Percentiles rank a stretch among this genome's conserved stretches.
Evolutionary conservation across 1,284 basidiomycete species (phyloP).

Genomic region (Irpex rosettiformis): DNA sequence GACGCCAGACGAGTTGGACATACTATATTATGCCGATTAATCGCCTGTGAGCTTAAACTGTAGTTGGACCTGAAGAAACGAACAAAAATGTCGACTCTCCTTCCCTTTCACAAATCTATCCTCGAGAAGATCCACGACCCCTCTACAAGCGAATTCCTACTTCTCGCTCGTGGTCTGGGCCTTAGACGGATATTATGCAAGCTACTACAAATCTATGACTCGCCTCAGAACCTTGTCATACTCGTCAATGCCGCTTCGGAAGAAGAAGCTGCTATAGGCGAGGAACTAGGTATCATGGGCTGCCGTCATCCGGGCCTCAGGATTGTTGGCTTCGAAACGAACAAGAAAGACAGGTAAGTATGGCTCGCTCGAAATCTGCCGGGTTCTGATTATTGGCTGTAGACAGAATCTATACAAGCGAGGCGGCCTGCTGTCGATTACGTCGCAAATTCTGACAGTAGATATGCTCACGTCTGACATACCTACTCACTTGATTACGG

Average conservation of each 20-base stretch:
- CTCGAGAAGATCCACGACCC: slow-evolving; percentile 73
- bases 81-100: slow-evolving; percentile 35
- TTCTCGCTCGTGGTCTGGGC: slow-evolving; percentile 87
- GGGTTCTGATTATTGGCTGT: slow-evolving; percentile 4
- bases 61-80: too few species aligned
- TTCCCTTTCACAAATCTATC: slow-evolving; percentile 65
- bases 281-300: slow-evolving; percentile 91
- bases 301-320: slow-evolving; percentile 85
- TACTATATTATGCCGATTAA: too few species aligned
- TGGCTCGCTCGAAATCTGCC: background rate
- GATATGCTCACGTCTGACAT: slow-evolving; percentile 92
- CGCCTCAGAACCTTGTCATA: slow-evolving; percentile 81
- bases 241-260: slow-evolving; percentile 86
- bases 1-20: too few species aligned
- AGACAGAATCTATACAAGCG: slow-evolving; percentile 85
- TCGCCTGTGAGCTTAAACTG: too few species aligned
- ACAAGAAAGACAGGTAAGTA: slow-evolving; percentile 72
- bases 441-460: slow-evolving; percentile 91
- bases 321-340: slow-evolving; percentile 83
- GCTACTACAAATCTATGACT: slow-evolving; percentile 88
- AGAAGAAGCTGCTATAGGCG: slow-evolving; percentile 89
- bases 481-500: slow-evolving; percentile 83
- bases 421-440: slow-evolving; percentile 90
- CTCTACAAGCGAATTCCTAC: slow-evolving; percentile 75
- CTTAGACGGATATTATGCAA: slow-evolving; percentile 81